Base-by-base conservation (phyloP, 148 eudicot genomes). In the Linanthus parryae region DNA sequence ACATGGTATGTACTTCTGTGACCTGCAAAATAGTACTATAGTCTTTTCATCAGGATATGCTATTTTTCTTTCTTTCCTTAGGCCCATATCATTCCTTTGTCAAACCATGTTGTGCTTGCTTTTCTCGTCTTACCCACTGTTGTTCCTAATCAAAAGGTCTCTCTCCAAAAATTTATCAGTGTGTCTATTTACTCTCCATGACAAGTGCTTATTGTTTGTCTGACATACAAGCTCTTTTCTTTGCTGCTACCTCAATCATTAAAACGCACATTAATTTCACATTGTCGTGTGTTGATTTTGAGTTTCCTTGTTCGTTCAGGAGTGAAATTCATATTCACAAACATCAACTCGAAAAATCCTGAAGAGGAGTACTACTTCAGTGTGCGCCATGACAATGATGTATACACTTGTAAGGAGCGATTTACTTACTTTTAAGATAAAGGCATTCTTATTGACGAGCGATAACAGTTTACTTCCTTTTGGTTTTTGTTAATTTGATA, bases 241-340 rank as follows among this genome's bases (percentile, higher is more conserved):
- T n/a, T n/a, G n/a, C n/a, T n/a, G n/a, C n/a, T n/a, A n/a, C n/a
- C n/a, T n/a, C n/a, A n/a, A n/a, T n/a, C n/a, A n/a, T n/a, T n/a
- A n/a, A n/a, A n/a, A n/a, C n/a, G n/a, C n/a, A n/a, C n/a, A n/a
- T n/a, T n/a, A n/a, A n/a, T n/a, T n/a, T n/a, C n/a, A n/a, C n/a
- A n/a, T n/a, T n/a, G n/a, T n/a, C n/a, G n/a, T n/a, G n/a, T n/a
- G n/a, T n/a, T n/a, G n/a, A 51, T 63, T 56, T 57, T 20, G 20
- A 23, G 5, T 33, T 48, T 48, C 45, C 52, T 18, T 25, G 34
- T 55, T 60, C 33, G 48, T 56, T 34, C 73, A 91, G 96, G 96
- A 51, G 85, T 94, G 27, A 88, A 71, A 70, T 94, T 88, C 73
- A 70, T 80, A 20, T 88, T 84, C 67, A 72, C 77, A 20, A 73